These are phyloP conservation scores for Pseudozyma pruni DNA, from an alignment of 1,284 basidiomycete species.

Conservation along the genomic window DNA sequence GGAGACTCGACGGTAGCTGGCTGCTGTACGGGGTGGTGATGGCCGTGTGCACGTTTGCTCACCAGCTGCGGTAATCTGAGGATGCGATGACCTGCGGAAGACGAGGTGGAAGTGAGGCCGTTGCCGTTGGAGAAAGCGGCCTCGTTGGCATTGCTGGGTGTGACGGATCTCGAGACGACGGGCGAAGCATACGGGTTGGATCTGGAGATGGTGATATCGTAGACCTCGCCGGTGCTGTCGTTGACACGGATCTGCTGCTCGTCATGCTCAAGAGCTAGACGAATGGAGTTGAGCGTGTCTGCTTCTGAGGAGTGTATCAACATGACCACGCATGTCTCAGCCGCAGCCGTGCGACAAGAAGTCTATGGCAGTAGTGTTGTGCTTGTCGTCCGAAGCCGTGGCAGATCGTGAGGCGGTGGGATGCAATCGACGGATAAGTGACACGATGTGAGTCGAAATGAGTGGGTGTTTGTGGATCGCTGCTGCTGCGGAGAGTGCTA, in stretches of 20 bases:
- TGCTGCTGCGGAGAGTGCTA: no score
- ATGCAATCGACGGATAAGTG: no score
- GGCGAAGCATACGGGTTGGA: conserved; percentile 63
- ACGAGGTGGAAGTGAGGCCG: conserved; percentile 17
- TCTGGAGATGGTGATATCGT: conserved; percentile 62
- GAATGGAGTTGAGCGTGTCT: conserved; percentile 56
- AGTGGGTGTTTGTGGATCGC: no score
- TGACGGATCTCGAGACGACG: conserved; percentile 43
- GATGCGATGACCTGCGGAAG: conserved; percentile 42
- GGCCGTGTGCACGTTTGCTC: conserved; percentile 44
- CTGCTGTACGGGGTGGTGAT: conserved; percentile 16
- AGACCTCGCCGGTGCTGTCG: conserved; percentile 58
- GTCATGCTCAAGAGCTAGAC: conserved; percentile 55
- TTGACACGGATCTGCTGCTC: conserved; percentile 62
- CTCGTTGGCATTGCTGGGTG: conserved; percentile 43
- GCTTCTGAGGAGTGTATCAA: conserved; percentile 54
- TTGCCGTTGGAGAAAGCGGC: conserved; percentile 16
- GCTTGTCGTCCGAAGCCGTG: background rate
- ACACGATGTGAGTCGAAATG: no score
- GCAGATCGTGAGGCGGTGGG: no score
- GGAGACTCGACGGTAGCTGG: conserved; percentile 14
- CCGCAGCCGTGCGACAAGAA: background rate
- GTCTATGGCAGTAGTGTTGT: background rate
- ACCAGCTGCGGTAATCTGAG: conserved; percentile 58
- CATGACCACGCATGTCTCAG: conserved; percentile 33